Evolutionary conservation across 1,284 basidiomycete genomes (phyloP).

Genomic region (Ceratobasidium sp.): DNA sequence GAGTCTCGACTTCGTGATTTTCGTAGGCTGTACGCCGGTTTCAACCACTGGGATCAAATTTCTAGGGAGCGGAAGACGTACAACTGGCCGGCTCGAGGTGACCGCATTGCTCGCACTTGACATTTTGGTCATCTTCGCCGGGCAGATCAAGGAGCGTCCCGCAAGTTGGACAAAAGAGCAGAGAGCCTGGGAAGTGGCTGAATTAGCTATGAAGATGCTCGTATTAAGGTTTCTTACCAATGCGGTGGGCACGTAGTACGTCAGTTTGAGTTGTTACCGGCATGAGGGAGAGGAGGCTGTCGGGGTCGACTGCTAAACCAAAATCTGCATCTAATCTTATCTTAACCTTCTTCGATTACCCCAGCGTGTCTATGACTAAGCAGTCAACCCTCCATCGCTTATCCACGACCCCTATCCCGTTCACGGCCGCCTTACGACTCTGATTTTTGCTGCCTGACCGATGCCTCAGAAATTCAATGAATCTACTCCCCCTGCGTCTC

Average conservation of each 20-base stretch:
- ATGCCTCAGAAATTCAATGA: background rate
- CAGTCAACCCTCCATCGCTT: slow-evolving; percentile 14
- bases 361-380: slow-evolving; percentile 6
- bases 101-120: slow-evolving; percentile 88
- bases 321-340: slow-evolving; percentile 37
- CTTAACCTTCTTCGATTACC: background rate
- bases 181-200: slow-evolving; percentile 71
- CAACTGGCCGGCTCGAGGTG: slow-evolving; percentile 86
- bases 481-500: slow-evolving; percentile 17
- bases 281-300: background rate
- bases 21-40: slow-evolving; percentile 82
- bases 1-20: slow-evolving; percentile 87
- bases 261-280: background rate
- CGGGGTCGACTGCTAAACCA: background rate
- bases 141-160: slow-evolving; percentile 90
- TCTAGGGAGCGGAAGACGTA: slow-evolving; percentile 55
- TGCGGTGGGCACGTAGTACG: slow-evolving; percentile 25
- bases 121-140: slow-evolving; percentile 73
- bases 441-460: background rate
- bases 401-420: slow-evolving; percentile 1
- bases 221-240: background rate
- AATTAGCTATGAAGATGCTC: background rate
- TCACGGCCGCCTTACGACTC: background rate
- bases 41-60: background rate
- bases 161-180: slow-evolving; percentile 93